phyloP scores from a whole-genome alignment of 2,329 filamentous ascomycete genomes.

The Intubia oerlemansii region DNA sequence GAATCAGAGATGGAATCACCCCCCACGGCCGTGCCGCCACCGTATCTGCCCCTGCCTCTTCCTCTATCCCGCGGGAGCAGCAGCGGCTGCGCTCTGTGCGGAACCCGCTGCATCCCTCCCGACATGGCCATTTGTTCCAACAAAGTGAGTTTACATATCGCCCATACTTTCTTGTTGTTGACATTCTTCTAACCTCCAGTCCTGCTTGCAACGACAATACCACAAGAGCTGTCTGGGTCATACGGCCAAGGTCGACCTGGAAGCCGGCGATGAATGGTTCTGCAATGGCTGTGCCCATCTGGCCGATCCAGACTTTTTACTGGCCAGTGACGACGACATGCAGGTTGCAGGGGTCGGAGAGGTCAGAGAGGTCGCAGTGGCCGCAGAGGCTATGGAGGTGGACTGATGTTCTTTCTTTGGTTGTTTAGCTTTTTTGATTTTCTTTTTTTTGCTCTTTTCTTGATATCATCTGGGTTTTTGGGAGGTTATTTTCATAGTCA shows the following conservation, averaged over 20 bases:
- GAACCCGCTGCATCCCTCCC: conserved; percentile 12
- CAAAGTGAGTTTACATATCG: conserved; percentile 18
- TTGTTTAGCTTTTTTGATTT: too few relatives aligned
- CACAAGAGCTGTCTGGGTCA: conserved; percentile 25
- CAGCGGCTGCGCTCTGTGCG: conserved; percentile 24
- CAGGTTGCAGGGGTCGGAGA: too few relatives aligned
- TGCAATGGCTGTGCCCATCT: conserved; percentile 20
- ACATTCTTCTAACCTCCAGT: conserved; percentile 11
- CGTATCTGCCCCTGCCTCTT: neutral
- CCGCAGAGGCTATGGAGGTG: too few relatives aligned
- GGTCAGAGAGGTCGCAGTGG: too few relatives aligned
- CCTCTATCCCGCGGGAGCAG: neutral
- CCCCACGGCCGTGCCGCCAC: neutral
- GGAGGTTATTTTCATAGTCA: too few relatives aligned
- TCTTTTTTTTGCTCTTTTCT: too few relatives aligned
- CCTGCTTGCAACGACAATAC: conserved; percentile 22
- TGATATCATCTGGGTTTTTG: too few relatives aligned
- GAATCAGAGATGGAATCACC: too few relatives aligned
- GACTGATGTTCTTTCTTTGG: too few relatives aligned
- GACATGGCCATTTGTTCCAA: conserved; percentile 27
- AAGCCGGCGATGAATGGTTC: conserved; percentile 12
- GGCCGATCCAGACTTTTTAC: too few relatives aligned
- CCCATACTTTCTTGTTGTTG: neutral
- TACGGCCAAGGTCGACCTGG: conserved; percentile 15
- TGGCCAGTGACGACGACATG: too few relatives aligned